phyloP scores from a whole-genome alignment of 371 early-diverging fungal genomes.

The Mortierella sp. region DNA sequence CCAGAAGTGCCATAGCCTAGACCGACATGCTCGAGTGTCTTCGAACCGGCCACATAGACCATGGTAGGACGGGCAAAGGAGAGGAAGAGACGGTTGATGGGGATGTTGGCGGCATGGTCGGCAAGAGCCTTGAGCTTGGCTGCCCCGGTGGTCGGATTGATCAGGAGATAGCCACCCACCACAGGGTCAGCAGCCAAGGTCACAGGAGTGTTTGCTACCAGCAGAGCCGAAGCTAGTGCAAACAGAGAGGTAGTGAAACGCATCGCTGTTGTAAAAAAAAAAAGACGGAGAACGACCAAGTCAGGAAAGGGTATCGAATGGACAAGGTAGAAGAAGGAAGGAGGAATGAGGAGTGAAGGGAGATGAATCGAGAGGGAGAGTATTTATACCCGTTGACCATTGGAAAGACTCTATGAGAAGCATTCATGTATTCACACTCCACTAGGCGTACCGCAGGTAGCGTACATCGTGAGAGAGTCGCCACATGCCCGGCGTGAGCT shows the following conservation, averaged over 20 bases:
- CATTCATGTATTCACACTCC: too few species aligned
- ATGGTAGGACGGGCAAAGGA: constrained; percentile 49
- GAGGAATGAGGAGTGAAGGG: background rate
- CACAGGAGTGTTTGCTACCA: constrained; percentile 28
- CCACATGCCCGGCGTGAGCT: too few species aligned
- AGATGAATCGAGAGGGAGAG: background rate
- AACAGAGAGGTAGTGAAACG: constrained; percentile 43
- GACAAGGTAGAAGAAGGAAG: background rate
- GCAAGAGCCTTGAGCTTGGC: constrained; percentile 52
- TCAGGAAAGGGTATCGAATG: background rate
- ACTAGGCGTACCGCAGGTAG: too few species aligned
- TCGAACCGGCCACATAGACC: constrained; percentile 52
- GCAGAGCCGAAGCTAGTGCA: constrained; percentile 45
- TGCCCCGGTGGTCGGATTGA: constrained; percentile 44
- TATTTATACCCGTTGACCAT: too few species aligned
- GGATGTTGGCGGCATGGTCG: constrained; percentile 49
- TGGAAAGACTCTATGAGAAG: too few species aligned
- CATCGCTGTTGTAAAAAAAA: constrained; percentile 25
- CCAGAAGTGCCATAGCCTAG: constrained; percentile 32
- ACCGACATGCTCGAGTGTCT: constrained; percentile 48
- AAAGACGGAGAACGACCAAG: too few species aligned
- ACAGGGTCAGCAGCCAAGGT: constrained; percentile 36
- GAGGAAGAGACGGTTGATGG: constrained; percentile 52
- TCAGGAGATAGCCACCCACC: constrained; percentile 42
- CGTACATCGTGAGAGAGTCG: too few species aligned